These are phyloP conservation scores for Diaporthe ilicicola DNA, from an alignment of 2,329 filamentous ascomycete species.

Conservation along the genomic window DNA sequence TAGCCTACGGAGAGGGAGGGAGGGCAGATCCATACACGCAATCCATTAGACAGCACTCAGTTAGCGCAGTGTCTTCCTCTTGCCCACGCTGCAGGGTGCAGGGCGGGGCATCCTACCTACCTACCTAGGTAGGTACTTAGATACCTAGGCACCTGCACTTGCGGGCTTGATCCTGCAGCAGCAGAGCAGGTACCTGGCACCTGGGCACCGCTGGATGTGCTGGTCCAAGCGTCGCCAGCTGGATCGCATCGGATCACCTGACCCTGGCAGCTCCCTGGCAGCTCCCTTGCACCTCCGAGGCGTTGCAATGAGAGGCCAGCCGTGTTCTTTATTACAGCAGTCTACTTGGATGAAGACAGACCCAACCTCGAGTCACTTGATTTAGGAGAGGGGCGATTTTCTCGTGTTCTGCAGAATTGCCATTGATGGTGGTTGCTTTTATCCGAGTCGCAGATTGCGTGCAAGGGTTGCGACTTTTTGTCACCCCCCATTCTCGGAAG, in stretches of 20 bases:
- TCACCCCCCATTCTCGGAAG: too few relatives aligned
- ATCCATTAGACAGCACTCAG: not conserved
- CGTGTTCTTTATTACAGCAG: not conserved
- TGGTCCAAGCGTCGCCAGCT: slow-evolving; percentile 3
- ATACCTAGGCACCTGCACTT: not conserved
- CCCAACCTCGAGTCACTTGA: not conserved
- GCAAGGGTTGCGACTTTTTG: not conserved
- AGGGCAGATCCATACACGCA: not conserved
- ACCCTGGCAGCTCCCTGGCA: slow-evolving; percentile 15
- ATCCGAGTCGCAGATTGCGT: not conserved
- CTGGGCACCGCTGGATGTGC: not conserved
- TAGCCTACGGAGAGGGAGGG: not conserved
- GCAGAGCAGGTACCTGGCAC: not conserved
- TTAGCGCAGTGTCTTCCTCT: not conserved
- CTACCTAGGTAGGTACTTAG: too few relatives aligned
- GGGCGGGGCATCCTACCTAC: too few relatives aligned
- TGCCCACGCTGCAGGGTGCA: too few relatives aligned
- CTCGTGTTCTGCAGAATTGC: not conserved
- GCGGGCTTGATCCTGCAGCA: not conserved
- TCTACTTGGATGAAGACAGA: not conserved
- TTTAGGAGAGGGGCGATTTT: not conserved
- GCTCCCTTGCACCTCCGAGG: not conserved
- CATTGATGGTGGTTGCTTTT: not conserved
- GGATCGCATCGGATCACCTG: slow-evolving; percentile 16
- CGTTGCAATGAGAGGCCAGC: not conserved